Evolutionary conservation across 176 grass and related monocot genomes (phyloP), one percentile per base, ranked within the genome.

Genomic region (Oryza australiensis): DNA sequence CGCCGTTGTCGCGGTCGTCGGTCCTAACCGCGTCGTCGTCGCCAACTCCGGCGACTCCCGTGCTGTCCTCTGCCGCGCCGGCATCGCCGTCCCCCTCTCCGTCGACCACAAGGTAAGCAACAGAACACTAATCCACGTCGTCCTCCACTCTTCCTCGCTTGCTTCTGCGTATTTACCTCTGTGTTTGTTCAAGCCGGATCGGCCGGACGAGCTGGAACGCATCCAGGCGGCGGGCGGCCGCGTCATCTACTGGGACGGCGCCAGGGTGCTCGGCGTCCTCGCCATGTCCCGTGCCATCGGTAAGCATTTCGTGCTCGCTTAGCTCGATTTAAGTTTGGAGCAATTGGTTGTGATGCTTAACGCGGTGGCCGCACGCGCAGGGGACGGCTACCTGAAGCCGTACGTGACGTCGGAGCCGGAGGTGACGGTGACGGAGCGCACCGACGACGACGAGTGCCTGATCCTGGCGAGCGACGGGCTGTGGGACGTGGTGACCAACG

Each of bases 281-380:
- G 87, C 93, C 75, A 95, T 88, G 87, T 95, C 93, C 20, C 89
- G 93, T 42, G 90, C 90, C 40, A 90, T 95, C 0, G 93, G 93
- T 92, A 49, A 86, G 34, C 34, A 6, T 6, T 69, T 22, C 35
- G 27, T 27, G 14, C 12, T 0, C 48, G 48, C 5, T 53, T 20
- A n/a, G 7, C 51, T 72, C 22, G 35, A 10, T 74, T 74, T 7
- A 5, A 63, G 1, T 20, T 23, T 12, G 0, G n/a, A 12, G 13
- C n/a, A 3, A 32, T 63, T 12, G 59, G 5, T 2, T 1, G 20
- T 48, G 41, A 34, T 42, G 30, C 63, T 68, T 12, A 23, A 3
- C 53, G 34, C 32, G 73, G 28, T 66, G 53, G 73, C 68, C 34
- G 34, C 33, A 5, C 76, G 57, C 24, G 75, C 87, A 93, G 91